Percentiles rank a stretch among this genome's conserved stretches.
Conservation (phyloP, 495 filamentous ascomycete genomes). For the Melanomma pulvis-pyrius region DNA sequence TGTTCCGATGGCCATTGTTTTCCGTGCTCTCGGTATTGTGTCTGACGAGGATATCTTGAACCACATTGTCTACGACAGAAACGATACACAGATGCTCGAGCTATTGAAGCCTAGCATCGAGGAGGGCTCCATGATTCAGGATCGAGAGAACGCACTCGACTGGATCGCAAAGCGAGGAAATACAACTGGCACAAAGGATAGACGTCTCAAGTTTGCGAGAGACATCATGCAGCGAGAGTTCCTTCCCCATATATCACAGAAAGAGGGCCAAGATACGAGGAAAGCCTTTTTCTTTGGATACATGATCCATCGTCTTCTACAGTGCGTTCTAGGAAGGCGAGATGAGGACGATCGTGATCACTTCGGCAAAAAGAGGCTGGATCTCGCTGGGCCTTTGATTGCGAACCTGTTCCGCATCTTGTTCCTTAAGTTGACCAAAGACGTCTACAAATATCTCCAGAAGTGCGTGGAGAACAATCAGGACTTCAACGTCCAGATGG, state of each 20-base stretch:
- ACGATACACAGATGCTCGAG: constrained; percentile 95
- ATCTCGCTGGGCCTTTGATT: constrained; percentile 90
- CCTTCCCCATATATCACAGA: constrained; percentile 93
- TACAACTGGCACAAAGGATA: constrained; percentile 74
- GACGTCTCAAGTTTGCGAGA: constrained; percentile 85
- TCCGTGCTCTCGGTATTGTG: constrained; percentile 92
- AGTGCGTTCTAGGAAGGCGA: constrained; percentile 84
- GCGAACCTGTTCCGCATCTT: constrained; percentile 89
- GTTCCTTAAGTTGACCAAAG: constrained; percentile 82
- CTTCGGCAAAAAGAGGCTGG: constrained; percentile 97
- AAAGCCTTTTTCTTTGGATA: constrained; percentile 99
- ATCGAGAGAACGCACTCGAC: constrained; percentile 91
- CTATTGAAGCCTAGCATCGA: constrained; percentile 96
- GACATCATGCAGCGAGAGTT: constrained; percentile 97
- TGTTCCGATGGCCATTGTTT: constrained; percentile 90
- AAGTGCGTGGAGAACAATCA: constrained; percentile 84
- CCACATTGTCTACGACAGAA: constrained; percentile 93
- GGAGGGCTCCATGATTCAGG: constrained; percentile 93
- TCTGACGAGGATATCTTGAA: constrained; percentile 98
- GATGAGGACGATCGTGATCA: constrained; percentile 98
- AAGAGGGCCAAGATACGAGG: constrained; percentile 90
- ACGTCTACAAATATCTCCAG: constrained; percentile 87
- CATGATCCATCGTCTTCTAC: constrained; percentile 93
- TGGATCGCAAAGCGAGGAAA: constrained; percentile 92
- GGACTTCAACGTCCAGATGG: constrained; percentile 86